Evolutionary conservation across 768 basidiomycete species (phyloP), one percentile per base, ranked within the genome.

Genomic region (Xerocomellus dryophilus): DNA sequence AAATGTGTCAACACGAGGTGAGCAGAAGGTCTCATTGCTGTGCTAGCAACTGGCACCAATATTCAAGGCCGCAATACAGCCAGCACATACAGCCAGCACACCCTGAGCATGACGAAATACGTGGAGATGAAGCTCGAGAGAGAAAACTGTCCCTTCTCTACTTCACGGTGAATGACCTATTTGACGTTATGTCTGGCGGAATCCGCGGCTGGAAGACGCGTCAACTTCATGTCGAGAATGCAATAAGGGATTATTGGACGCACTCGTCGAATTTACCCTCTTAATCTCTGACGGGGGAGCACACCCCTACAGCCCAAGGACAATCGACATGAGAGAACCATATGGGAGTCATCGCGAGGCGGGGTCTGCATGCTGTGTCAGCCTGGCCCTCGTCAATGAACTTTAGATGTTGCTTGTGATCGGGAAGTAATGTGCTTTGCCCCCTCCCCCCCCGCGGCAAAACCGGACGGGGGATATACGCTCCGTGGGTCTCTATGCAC

Each of bases 1-100:
- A 43, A 29, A 46, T 36, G 32, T 27, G 25, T 42, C 38, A 32
- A 54, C 65, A 67, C 38, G 66, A 52, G 66, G 63, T 29, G 34
- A 56, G 54, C 18, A 43, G 41, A 52, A 48, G 47, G 51, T 51
- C 18, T 9, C 42, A 27, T 36, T 39, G 61, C 35, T 44, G 40
- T 44, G 56, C 55, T 20, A 42, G 32, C 44, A 41, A 25, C 43
- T 25, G 23, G 23, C 39, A 48, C 50, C 43, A 7, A 43, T 39
- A n/a, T 21, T 48, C 48, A 5, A 50, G 29, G 40, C 49, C 56
- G 40, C 45, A 49, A 36, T 17, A 45, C 43, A 32, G 25, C 23
- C 23, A 54, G 20, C 25, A 47, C 18, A 25, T 17, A 45, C 43
- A 32, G 25, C 23, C 23, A 54, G 20, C 25, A 47, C 18, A 25